phyloP scores from a whole-genome alignment of 2,329 filamentous ascomycete genomes.

The Didymella lethalis region DNA sequence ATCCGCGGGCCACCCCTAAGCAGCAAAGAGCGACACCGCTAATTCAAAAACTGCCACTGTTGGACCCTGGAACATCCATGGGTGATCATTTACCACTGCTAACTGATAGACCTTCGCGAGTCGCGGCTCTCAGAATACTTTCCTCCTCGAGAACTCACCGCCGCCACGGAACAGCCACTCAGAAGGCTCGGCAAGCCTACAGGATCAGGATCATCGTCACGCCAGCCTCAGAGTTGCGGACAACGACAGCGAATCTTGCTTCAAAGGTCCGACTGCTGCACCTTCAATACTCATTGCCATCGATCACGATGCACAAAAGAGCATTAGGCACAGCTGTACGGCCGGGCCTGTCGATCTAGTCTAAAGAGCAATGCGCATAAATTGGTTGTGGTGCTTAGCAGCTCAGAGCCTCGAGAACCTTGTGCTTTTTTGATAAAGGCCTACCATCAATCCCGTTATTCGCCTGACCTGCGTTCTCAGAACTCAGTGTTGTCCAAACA shows the following conservation, averaged over 20 bases:
- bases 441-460: not conserved
- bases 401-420: not conserved
- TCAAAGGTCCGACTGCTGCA: not conserved
- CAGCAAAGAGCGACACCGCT: conserved; percentile 21
- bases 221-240: not conserved
- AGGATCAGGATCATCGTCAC: not conserved
- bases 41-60: conserved; percentile 3
- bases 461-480: not conserved
- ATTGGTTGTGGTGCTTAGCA: not conserved
- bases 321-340: not conserved
- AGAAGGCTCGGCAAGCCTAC: conserved; percentile 1
- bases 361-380: not conserved
- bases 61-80: conserved; percentile 12
- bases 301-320: no score
- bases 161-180: conserved; percentile 2
- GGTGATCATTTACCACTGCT: conserved; percentile 6
- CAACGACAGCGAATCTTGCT: not conserved
- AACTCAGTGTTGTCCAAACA: not conserved
- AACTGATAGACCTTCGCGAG: conserved; percentile 19
- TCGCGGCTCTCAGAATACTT: conserved; percentile 14
- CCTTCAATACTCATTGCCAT: not conserved
- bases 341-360: not conserved
- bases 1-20: not conserved
- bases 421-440: not conserved
- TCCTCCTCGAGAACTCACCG: conserved; percentile 9